phyloP scores from a whole-genome alignment of 1,284 basidiomycete species.

The Malassezia vespertilionis region DNA sequence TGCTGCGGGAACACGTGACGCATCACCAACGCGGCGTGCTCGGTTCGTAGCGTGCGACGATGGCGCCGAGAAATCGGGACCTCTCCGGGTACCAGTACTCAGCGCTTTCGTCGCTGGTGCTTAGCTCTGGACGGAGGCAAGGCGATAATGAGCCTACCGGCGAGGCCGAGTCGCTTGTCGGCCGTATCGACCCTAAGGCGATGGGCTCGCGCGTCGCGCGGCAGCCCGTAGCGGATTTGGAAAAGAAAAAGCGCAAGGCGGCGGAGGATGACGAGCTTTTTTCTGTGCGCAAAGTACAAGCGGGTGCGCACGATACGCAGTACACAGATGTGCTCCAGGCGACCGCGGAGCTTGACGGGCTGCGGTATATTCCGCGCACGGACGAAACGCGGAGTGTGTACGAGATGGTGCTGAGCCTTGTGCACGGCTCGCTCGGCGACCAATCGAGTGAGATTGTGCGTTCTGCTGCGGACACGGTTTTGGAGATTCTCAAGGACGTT shows the following conservation, averaged over 20 bases:
- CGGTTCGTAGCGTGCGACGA: too few relatives aligned
- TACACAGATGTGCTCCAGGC: constrained; percentile 53
- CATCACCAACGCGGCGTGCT: not conserved
- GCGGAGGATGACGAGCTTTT: constrained; percentile 26
- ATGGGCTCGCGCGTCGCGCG: constrained; percentile 87
- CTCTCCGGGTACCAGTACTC: constrained; percentile 46
- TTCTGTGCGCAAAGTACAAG: constrained; percentile 21
- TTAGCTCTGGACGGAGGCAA: constrained; percentile 34
- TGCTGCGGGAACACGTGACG: not conserved
- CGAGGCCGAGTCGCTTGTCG: constrained; percentile 80
- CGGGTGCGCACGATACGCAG: constrained; percentile 36
- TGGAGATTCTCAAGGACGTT: constrained; percentile 84
- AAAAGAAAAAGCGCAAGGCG: constrained; percentile 67
- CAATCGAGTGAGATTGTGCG: constrained; percentile 91
- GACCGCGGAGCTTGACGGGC: constrained; percentile 67
- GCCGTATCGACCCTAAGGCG: constrained; percentile 75
- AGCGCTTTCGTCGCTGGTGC: constrained; percentile 43
- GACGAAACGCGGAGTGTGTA: constrained; percentile 89
- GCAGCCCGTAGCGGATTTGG: constrained; percentile 76
- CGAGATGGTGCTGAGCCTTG: constrained; percentile 74
- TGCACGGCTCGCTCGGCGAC: constrained; percentile 63
- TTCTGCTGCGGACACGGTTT: constrained; percentile 78
- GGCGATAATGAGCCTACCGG: constrained; percentile 69
- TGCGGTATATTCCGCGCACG: constrained; percentile 82
- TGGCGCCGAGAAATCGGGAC: constrained; percentile 43